These are phyloP conservation scores for Orychophragmus violaceus DNA, from an alignment of 345 rosid species.

Conservation along the genomic window DNA sequence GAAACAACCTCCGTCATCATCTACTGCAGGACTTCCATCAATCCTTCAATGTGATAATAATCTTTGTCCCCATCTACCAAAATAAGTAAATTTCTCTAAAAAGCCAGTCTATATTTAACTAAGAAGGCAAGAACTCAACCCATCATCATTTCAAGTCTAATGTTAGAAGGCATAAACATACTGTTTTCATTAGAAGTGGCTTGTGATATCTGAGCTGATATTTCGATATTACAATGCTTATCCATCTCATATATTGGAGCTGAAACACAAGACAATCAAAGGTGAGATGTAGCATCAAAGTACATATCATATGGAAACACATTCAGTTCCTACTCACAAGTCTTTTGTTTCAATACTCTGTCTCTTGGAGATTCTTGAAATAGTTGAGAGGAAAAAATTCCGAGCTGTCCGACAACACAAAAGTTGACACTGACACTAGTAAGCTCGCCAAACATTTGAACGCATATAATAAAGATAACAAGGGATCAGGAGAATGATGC, in stretches of 20 bases:
- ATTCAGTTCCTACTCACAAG: conserved; percentile 44
- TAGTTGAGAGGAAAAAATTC: no score
- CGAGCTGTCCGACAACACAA: conserved; percentile 23
- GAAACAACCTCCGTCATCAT: conserved; percentile 89
- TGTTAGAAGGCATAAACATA: conserved; percentile 18
- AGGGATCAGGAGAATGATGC: neutral
- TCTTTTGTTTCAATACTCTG: conserved; percentile 69
- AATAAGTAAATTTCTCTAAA: conserved; percentile 13
- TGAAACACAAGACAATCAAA: conserved; percentile 33
- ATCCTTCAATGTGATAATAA: conserved; percentile 72
- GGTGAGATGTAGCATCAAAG: conserved; percentile 8
- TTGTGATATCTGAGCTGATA: conserved; percentile 75
- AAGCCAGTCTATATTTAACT: neutral
- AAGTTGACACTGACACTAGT: no score
- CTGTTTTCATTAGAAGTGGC: conserved; percentile 33
- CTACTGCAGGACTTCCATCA: conserved; percentile 89
- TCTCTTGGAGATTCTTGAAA: no score
- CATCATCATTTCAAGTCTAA: neutral
- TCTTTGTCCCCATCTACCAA: conserved; percentile 64
- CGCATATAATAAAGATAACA: neutral
- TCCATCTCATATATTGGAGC: conserved; percentile 89
- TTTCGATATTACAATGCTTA: no score
- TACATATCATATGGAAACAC: neutral
- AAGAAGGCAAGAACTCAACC: neutral
- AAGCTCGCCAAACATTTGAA: neutral